Conservation (phyloP, 2,329 filamentous ascomycete genomes). For the Fusarium chlamydosporum region DNA sequence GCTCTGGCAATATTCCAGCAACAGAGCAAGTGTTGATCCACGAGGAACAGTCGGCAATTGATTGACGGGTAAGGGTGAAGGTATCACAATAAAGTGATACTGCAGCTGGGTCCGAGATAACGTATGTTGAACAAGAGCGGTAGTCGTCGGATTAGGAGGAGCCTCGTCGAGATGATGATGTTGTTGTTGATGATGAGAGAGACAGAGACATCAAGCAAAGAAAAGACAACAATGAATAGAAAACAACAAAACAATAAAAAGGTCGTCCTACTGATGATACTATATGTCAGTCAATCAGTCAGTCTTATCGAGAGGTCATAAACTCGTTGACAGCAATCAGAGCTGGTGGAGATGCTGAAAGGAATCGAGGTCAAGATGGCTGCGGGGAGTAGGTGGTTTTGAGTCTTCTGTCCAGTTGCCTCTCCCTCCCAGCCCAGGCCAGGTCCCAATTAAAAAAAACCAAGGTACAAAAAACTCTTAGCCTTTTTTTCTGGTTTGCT, state of each 20-base stretch:
- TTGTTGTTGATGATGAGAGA: slow-evolving; percentile 1
- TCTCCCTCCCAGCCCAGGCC: slow-evolving; percentile 1
- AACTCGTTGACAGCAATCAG: slow-evolving; percentile 47
- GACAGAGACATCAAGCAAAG: slow-evolving; percentile 14
- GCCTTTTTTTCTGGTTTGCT: slow-evolving; percentile 5
- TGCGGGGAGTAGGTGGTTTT: slow-evolving; percentile 51
- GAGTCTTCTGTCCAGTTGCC: slow-evolving; percentile 35
- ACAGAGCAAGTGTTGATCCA: slow-evolving; percentile 47
- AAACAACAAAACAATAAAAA: slow-evolving; percentile 27
- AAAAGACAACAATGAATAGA: slow-evolving; percentile 14
- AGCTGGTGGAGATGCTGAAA: slow-evolving; percentile 46
- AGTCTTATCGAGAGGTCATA: slow-evolving; percentile 39
- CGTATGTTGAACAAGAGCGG: slow-evolving; percentile 17
- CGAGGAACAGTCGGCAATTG: slow-evolving; percentile 45
- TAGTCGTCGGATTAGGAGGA: slow-evolving; percentile 35
- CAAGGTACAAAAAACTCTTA: slow-evolving; percentile 36
- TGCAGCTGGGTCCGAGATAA: slow-evolving; percentile 26
- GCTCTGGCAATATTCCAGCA: slow-evolving; percentile 60
- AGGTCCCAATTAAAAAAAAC: slow-evolving; percentile 34
- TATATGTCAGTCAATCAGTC: slow-evolving; percentile 44
- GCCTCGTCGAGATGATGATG: slow-evolving; percentile 19
- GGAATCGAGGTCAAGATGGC: slow-evolving; percentile 35
- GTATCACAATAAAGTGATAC: slow-evolving; percentile 45
- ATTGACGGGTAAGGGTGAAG: slow-evolving; percentile 5
- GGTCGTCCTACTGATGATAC: slow-evolving; percentile 45